Conservation (phyloP, 148 eudicot species). For the Rheum nobile region DNA sequence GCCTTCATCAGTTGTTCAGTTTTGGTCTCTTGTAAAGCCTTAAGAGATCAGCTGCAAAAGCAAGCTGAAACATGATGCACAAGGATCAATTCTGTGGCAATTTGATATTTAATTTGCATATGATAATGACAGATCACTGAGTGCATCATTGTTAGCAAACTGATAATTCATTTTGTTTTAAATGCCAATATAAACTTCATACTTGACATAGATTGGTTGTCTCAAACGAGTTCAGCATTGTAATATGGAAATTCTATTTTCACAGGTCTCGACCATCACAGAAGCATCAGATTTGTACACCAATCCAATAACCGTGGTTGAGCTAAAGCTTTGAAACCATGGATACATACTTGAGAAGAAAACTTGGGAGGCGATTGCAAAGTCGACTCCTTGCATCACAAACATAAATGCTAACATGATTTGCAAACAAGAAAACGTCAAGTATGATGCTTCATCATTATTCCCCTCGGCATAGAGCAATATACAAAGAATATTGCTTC, state of each 20-base stretch:
- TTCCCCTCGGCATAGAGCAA: neutral
- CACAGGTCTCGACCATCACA: too few species aligned
- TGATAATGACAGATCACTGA: neutral
- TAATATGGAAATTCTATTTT: neutral
- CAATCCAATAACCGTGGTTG: too few species aligned
- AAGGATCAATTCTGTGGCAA: neutral
- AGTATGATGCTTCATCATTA: neutral
- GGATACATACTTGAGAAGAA: neutral
- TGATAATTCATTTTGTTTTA: neutral
- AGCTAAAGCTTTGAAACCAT: neutral
- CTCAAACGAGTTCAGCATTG: neutral
- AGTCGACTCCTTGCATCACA: neutral
- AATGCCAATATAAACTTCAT: neutral
- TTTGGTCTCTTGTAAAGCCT: neutral
- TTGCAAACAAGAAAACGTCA: neutral
- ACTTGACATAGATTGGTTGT: neutral
- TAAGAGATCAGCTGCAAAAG: neutral
- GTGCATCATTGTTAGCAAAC: neutral
- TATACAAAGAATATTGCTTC: neutral
- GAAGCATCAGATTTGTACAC: too few species aligned
- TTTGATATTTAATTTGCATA: neutral
- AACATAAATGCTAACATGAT: neutral
- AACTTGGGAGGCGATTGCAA: neutral
- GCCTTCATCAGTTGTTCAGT: neutral
- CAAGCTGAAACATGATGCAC: neutral